Conservation (phyloP, 768 basidiomycete genomes). For the Russula lepida region DNA sequence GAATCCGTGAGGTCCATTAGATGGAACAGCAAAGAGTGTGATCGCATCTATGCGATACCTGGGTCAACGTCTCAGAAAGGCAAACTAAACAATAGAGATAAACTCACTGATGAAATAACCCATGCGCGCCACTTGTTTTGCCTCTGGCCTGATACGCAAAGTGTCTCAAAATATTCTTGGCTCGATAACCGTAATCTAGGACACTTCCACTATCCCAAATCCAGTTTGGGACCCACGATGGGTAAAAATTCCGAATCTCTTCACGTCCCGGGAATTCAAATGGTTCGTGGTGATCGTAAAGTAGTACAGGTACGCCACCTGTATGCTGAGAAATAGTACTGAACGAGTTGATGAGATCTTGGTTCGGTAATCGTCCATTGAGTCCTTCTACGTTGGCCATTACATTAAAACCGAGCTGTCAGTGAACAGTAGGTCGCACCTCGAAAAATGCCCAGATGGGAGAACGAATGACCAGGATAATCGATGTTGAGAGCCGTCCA, state of each 20-base stretch:
- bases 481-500: conserved; percentile 95
- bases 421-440: conserved; percentile 41
- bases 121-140: conserved; percentile 81
- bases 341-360: conserved; percentile 86
- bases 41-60: conserved; percentile 94
- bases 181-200: conserved; percentile 46
- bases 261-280: conserved; percentile 31
- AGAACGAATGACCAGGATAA: conserved; percentile 95
- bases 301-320: conserved; percentile 64
- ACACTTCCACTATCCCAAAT: conserved; percentile 38
- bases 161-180: conserved; percentile 63
- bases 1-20: conserved; percentile 90
- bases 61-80: not conserved
- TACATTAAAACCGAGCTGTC: not conserved
- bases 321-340: conserved; percentile 62
- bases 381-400: conserved; percentile 61
- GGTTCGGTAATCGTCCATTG: conserved; percentile 92
- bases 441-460: conserved; percentile 89
- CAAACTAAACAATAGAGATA: not conserved
- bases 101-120: conserved; percentile 73
- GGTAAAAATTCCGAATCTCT: conserved; percentile 27
- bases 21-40: conserved; percentile 82
- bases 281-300: conserved; percentile 70
- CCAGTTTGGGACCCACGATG: conserved; percentile 40
- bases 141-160: conserved; percentile 69